Conservation (phyloP, 768 basidiomycete genomes). For the Pleurotus tuoliensis region DNA sequence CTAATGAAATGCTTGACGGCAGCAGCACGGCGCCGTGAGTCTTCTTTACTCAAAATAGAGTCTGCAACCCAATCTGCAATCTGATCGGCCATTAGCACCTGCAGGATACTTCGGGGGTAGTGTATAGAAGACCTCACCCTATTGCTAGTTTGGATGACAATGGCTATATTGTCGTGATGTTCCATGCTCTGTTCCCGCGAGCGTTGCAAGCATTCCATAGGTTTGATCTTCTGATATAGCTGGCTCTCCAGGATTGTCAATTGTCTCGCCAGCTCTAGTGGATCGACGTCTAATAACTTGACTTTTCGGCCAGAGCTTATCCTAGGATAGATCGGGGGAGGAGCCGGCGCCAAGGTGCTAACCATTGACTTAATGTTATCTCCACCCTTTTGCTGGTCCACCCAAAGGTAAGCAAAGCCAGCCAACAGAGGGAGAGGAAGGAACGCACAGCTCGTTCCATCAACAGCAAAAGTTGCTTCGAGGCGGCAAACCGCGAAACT, state of each 20-base stretch:
- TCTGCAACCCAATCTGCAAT: slow-evolving; percentile 94
- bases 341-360: slow-evolving; percentile 63
- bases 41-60: slow-evolving; percentile 73
- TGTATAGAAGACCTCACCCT: slow-evolving; percentile 43
- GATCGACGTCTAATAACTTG: slow-evolving; percentile 82
- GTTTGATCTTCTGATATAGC: slow-evolving; percentile 83
- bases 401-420: slow-evolving; percentile 6
- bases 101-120: background rate
- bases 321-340: slow-evolving; percentile 73
- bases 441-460: slow-evolving; percentile 77
- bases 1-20: slow-evolving; percentile 88
- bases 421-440: background rate
- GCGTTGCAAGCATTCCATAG: slow-evolving; percentile 85
- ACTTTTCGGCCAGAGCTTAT: slow-evolving; percentile 52
- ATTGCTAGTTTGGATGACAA: slow-evolving; percentile 86
- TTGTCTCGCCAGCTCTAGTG: slow-evolving; percentile 88
- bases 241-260: slow-evolving; percentile 87
- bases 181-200: slow-evolving; percentile 75
- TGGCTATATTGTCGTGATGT: slow-evolving; percentile 77
- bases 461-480: slow-evolving; percentile 68
- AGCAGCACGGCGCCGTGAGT: slow-evolving; percentile 76
- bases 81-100: slow-evolving; percentile 31
- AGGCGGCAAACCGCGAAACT: slow-evolving; percentile 60
- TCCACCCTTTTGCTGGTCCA: slow-evolving; percentile 44
- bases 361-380: slow-evolving; percentile 35